A percentile compares a stretch with the other conserved stretches of the same genome.
Conservation (phyloP, 2,329 filamentous ascomycete species). For the Trichoderma gracile region DNA sequence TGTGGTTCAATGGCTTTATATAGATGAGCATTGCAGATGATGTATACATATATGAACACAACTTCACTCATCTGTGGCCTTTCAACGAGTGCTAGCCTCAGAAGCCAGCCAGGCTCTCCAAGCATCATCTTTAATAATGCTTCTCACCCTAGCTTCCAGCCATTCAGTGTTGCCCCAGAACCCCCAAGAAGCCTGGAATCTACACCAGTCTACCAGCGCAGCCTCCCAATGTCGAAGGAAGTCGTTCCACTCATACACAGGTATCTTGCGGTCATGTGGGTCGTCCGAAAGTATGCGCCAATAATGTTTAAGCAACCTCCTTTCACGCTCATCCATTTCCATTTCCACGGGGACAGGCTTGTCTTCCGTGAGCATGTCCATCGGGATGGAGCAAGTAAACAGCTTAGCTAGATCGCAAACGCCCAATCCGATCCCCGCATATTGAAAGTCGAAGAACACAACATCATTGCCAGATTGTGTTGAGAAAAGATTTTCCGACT, state of each 20-base stretch:
- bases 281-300: conserved; percentile 38
- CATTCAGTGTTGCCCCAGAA: conserved; percentile 62
- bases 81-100: not conserved
- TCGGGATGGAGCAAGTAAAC: conserved; percentile 65
- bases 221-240: conserved; percentile 65
- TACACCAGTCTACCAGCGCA: conserved; percentile 67
- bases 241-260: conserved; percentile 53
- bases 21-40: no score
- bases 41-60: no score
- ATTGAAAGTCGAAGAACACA: conserved; percentile 71
- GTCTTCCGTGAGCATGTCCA: conserved; percentile 49
- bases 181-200: conserved; percentile 62
- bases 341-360: conserved; percentile 41
- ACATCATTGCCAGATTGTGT: conserved; percentile 50
- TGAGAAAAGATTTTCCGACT: conserved; percentile 68
- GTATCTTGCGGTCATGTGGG: not conserved
- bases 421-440: conserved; percentile 63
- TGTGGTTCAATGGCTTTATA: no score
- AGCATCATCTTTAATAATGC: conserved; percentile 46
- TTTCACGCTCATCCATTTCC: conserved; percentile 54
- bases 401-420: conserved; percentile 67
- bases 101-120: conserved; percentile 53
- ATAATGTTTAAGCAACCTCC: conserved; percentile 53
- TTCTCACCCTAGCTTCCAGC: conserved; percentile 56
- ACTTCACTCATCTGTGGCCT: no score